Base-by-base conservation (phyloP, 2,329 filamentous ascomycete genomes). In the Coniochaeta ligniaria region DNA sequence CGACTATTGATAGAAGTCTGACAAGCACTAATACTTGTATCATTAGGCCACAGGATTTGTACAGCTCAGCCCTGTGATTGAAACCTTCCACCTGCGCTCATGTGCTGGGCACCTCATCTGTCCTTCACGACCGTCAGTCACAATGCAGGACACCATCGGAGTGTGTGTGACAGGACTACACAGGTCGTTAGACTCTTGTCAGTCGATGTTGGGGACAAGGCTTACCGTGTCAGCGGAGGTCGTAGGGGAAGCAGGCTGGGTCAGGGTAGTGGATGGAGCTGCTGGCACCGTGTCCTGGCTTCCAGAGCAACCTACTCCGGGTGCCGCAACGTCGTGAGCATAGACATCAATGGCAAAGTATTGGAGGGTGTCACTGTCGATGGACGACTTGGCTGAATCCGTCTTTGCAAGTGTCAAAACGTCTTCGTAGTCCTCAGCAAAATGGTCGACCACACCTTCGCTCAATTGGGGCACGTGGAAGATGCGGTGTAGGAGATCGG, bases 341-440 rank as follows among this genome's bases (percentile, higher is more conserved):
- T 87, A 90, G 1, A 78, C 84, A 61, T 89, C 85, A 7, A 88
- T 79, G 5, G 88, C 87, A 69, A 91, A 90, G 71, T 86, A 88
- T 72, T 88, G 84, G 47, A 90, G 75, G 0, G 81, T 79, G 63
- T 88, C 80, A 35, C 81, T 86, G 72, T 90, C 86, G 31, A 79
- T 74, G 3, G 76, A 80, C 2, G 80, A 75, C 28, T 78, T 77
- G 5, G 76, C 72, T 8, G 82, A 78, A 8, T 79, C 73, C 12
- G 68, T 65, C 63, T 75, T 71, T 0, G 85, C 84, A 26, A 86
- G 75, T 14, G 78, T 76, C 1, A 87, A 58, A 2, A 81, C 80
- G 2, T 79, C 81, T 2, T 76, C 72, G 69, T 88, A 88, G 57
- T 77, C 78, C 57, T 85, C 83, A 7, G 83, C 78, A 65, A 80